Base-by-base conservation (phyloP, 2,329 filamentous ascomycete species). In the Volutella citrinella region DNA sequence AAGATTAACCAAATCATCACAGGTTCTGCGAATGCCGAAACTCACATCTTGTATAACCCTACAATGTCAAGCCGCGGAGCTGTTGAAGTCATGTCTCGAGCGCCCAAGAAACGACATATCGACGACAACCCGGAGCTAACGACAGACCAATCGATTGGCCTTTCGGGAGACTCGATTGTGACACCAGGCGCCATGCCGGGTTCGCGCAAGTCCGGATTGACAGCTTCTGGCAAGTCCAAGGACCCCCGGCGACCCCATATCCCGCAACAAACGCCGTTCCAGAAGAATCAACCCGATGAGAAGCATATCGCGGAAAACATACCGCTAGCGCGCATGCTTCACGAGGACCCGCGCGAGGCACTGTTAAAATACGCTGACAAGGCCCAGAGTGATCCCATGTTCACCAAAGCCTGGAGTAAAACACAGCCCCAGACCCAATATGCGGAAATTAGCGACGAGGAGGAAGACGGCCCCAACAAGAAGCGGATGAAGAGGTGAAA, bases 1-100 rank as follows among this genome's bases (percentile, higher is more conserved):
- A 95, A 89, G 61, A 80, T 98, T 55, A 97, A 98, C 59, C 93
- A 98, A 57, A 95, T 98, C 53, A 64, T 97, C 45, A 95, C 91
- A 8, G 91, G 90, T 38, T 96, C 91, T 27, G 88, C 88, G 32
- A 95, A 96, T 55, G 82, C 83, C 36, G 86, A 94, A 61, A 89
- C 86, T 0, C 91, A 90, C 54, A 76, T 97, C 25, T 81, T 98
- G 29, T 98, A 93, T 68, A 91, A 86, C 55, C 93, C 93, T 3
- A 78, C 72, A n/a, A 82, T 80, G 49, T 98, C 93, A 15, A 75
- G 60, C 10, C 82, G 80, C 41, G 93, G 93, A 38, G 93, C 90
- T 5, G 82, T 89, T 35, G 81, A 87, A 40, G 85, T 97, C 46
- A 89, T 98, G 80, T 90, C 85, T 42, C 87, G 88, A 54, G 89